These are phyloP conservation scores for Amanita subjunquillea DNA, from an alignment of 768 basidiomycete genomes.

Conservation along the genomic window DNA sequence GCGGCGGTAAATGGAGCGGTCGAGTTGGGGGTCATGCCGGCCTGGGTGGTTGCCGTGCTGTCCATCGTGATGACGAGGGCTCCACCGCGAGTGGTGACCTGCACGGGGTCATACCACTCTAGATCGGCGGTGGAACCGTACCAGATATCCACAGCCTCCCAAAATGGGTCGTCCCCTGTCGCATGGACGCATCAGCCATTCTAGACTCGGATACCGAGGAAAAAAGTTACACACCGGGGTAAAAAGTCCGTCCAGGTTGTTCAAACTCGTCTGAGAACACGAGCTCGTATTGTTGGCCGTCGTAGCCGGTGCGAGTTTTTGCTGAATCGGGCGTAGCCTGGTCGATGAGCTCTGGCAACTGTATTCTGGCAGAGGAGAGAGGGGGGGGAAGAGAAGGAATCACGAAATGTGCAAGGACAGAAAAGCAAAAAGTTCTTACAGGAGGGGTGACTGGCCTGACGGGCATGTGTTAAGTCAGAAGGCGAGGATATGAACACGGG, in stretches of 20 bases:
- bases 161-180: conserved; percentile 52
- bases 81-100: conserved; percentile 58
- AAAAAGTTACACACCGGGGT: conserved; percentile 22
- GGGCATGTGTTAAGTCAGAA: background rate
- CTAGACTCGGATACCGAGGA: too few relatives aligned
- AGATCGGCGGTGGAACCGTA: conserved; percentile 61
- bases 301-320: conserved; percentile 56
- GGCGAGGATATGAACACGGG: conserved; percentile 1
- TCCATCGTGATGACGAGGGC: conserved; percentile 64
- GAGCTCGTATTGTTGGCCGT: conserved; percentile 57
- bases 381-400: background rate
- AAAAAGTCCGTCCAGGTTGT: conserved; percentile 51
- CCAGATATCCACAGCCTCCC: conserved; percentile 68
- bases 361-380: conserved; percentile 15
- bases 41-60: conserved; percentile 17
- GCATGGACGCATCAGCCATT: conserved; percentile 1
- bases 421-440: conserved; percentile 18
- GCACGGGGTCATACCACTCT: conserved; percentile 69
- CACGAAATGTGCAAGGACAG: background rate
- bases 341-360: conserved; percentile 61
- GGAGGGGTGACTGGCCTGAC: conserved; percentile 51
- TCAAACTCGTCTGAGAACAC: conserved; percentile 79
- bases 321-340: conserved; percentile 52
- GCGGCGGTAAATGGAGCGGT: conserved; percentile 35
- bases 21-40: conserved; percentile 25